Evolutionary conservation across 2,329 filamentous ascomycete species (phyloP).

Genomic region (Microsporum audouinii): DNA sequence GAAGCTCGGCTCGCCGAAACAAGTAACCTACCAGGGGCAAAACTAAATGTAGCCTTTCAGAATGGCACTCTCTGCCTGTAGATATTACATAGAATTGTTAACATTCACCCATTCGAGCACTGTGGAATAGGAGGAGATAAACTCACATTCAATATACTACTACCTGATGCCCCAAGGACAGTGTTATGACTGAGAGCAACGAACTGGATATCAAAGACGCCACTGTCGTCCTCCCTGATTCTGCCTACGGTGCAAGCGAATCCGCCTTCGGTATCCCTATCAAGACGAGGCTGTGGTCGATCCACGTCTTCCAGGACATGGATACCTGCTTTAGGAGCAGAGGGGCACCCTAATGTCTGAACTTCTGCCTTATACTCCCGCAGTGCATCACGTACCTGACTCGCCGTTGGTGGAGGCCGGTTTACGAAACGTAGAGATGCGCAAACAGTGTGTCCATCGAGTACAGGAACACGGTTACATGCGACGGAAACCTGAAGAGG

Average conservation of each 20-base stretch:
- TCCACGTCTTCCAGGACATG: slow-evolving; percentile 81
- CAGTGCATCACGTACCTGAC: slow-evolving; percentile 68
- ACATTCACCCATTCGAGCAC: neutral
- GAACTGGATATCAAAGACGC: slow-evolving; percentile 88
- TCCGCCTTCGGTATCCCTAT: slow-evolving; percentile 71
- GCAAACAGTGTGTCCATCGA: slow-evolving; percentile 92
- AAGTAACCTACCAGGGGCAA: neutral
- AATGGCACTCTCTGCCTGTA: neutral
- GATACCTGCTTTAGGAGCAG: slow-evolving; percentile 71
- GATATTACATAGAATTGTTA: neutral
- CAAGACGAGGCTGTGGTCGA: slow-evolving; percentile 79
- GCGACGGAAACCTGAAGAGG: slow-evolving; percentile 68
- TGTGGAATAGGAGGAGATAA: neutral
- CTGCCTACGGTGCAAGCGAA: slow-evolving; percentile 88
- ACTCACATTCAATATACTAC: slow-evolving; percentile 70
- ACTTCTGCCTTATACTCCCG: slow-evolving; percentile 72
- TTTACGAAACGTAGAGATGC: slow-evolving; percentile 74
- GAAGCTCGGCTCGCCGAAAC: neutral
- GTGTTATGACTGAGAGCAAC: slow-evolving; percentile 85
- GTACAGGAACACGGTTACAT: slow-evolving; percentile 88
- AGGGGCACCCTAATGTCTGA: slow-evolving; percentile 72
- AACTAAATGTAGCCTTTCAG: neutral
- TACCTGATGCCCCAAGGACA: slow-evolving; percentile 91
- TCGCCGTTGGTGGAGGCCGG: slow-evolving; percentile 60
- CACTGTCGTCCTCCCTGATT: slow-evolving; percentile 65